Percentiles rank a stretch among this genome's conserved stretches.
These are phyloP conservation scores for Starmerella potacharoeniae DNA, from an alignment of 805 yeast species.

Conservation along the genomic window DNA sequence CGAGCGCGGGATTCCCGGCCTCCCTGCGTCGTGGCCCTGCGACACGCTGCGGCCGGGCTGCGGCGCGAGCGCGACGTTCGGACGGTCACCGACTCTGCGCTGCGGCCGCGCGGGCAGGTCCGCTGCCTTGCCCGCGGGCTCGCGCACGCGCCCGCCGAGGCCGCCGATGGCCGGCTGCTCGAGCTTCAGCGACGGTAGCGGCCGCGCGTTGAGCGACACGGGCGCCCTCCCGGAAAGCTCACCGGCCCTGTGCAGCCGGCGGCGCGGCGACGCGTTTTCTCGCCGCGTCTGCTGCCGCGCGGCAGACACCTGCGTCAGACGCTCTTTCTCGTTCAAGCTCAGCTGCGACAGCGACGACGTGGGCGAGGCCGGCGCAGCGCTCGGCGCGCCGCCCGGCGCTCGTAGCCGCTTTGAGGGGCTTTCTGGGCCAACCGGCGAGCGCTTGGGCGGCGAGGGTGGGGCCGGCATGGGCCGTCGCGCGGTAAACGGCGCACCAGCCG, in stretches of 20 bases:
- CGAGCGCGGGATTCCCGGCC: neutral
- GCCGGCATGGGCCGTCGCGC: neutral
- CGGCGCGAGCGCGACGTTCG: neutral
- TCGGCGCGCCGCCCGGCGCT: slow-evolving; percentile 5
- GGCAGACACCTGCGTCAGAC: slow-evolving; percentile 5
- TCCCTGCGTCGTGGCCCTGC: neutral
- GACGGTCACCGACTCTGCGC: neutral
- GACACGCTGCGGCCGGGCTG: neutral
- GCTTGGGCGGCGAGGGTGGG: slow-evolving; percentile 5
- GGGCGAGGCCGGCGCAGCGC: slow-evolving; percentile 4
- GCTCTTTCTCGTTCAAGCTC: slow-evolving; percentile 6
- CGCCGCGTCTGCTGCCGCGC: slow-evolving; percentile 10
- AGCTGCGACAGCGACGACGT: slow-evolving; percentile 3
- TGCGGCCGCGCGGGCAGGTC: neutral
- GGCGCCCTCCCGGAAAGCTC: neutral
- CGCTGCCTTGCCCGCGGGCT: neutral
- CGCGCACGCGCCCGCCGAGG: neutral
- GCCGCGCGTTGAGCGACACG: neutral
- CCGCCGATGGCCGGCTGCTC: neutral
- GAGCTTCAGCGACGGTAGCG: slow-evolving; percentile 1
- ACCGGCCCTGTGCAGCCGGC: neutral
- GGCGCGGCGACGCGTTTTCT: neutral
- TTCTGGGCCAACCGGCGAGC: slow-evolving; percentile 5
- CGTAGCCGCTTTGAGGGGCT: slow-evolving; percentile 16
- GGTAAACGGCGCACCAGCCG: too few relatives aligned